Percentiles rank a stretch among this genome's conserved stretches.
Evolutionary conservation across 1,284 basidiomycete genomes (phyloP).

Genomic region (Xanthoconium separans): DNA sequence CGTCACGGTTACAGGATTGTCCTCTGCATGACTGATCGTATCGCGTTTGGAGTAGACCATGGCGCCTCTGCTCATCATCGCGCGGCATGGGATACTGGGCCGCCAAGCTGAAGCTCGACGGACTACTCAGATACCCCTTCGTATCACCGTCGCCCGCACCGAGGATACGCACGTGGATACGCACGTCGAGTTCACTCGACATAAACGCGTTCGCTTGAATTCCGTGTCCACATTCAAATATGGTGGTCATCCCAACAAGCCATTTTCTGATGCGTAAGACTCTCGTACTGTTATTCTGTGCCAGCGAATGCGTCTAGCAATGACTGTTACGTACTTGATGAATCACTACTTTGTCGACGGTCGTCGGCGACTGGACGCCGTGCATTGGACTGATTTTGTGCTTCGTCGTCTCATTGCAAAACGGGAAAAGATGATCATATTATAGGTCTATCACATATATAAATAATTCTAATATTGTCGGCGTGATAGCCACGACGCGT

Average conservation of each 20-base stretch:
- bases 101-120: neutral
- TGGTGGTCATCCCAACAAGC: neutral
- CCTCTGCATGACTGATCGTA: neutral
- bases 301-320: no score
- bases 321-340: no score
- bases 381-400: no score
- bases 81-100: constrained; percentile 15
- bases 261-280: constrained; percentile 5
- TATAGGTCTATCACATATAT: no score
- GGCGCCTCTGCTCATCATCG: constrained; percentile 24
- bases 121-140: constrained; percentile 13
- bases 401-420: no score
- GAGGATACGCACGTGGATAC: constrained; percentile 8
- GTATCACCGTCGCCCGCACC: constrained; percentile 14
- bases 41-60: constrained; percentile 12
- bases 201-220: neutral
- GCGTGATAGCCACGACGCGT: constrained; percentile 32
- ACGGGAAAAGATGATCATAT: no score
- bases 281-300: no score
- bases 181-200: neutral
- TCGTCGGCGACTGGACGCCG: no score
- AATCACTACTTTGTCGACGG: no score
- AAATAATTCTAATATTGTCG: no score
- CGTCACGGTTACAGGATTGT: neutral
- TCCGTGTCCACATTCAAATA: neutral